Evolutionary conservation across 1,284 basidiomycete species (phyloP), one percentile per base, ranked within the genome.

Genomic region (Vanrija sp.): DNA sequence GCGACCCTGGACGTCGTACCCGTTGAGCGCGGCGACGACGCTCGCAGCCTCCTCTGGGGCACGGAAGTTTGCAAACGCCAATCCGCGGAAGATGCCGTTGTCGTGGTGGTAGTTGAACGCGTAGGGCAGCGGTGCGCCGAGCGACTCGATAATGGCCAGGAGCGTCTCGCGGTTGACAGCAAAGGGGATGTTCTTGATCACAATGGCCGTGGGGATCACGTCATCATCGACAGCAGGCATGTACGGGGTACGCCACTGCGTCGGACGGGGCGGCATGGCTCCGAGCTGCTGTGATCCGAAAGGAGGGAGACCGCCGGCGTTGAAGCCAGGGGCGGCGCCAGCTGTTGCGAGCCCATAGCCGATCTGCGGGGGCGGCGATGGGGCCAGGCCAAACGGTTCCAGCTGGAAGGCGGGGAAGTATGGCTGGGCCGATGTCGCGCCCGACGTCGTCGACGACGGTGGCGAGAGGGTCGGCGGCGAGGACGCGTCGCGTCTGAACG

Each of bases 171-270:
- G 86, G 78, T 93, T 91, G 65, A 98, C 91, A 67, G 92, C 93
- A 80, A 98, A 98, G 56, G 94, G 95, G 77, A 98, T 98, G 81
- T 98, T 98, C 83, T 99, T 99, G 78, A 99, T 96, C 69, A 99
- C 95, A 69, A 99, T 98, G 51, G 96, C 95, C 16, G 95, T 98
- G 50, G 95, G 95, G 76, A 98, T 98, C 73, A 97, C 83, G 74
- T 97, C 94, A 74, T 97, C 93, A 64, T 75, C 72, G 3, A 56
- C 54, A 4, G 54, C 56, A 3, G 57, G 57, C 24, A 56, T 56
- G 9, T 20, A 24, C 14, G 41, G 22, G 9, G 47, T 37, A 8
- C 57, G 51, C 41, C 52, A 55, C 25, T 49, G 41, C 15, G 44
- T 41, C 41, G 47, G 51, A 3, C 22, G 20, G 16, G 47, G 47